Percentiles rank a stretch among this genome's conserved stretches.
These are phyloP conservation scores for Trichomonascus vanleenenianus DNA, from an alignment of 805 yeast species.

Conservation along the genomic window DNA sequence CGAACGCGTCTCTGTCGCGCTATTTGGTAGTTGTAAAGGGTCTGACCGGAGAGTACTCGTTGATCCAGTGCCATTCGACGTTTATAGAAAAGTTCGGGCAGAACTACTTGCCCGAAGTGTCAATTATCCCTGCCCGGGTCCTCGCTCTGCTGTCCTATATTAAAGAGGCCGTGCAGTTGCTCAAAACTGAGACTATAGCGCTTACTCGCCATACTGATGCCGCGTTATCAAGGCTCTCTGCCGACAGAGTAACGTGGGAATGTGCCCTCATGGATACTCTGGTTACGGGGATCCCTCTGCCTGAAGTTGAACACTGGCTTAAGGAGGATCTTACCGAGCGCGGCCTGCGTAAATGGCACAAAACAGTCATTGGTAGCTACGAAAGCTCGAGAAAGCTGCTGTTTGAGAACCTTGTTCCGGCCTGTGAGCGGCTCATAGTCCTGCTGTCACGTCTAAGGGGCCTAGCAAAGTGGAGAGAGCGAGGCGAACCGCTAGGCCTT, in stretches of 20 bases:
- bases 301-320: conserved; percentile 40
- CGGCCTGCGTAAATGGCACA: conserved; percentile 42
- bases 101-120: conserved; percentile 26
- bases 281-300: conserved; percentile 42
- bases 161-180: conserved; percentile 23
- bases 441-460: conserved; percentile 39
- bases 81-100: conserved; percentile 27
- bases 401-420: conserved; percentile 40
- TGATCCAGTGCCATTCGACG: conserved; percentile 11
- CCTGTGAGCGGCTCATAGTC: conserved; percentile 41
- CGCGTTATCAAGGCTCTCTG: conserved; percentile 21
- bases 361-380: conserved; percentile 37
- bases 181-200: conserved; percentile 26
- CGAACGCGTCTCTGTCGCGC: conserved; percentile 6
- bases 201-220: background rate
- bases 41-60: background rate
- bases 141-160: conserved; percentile 29
- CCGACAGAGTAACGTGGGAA: conserved; percentile 26
- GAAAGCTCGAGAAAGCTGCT: conserved; percentile 36
- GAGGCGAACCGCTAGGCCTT: conserved; percentile 18
- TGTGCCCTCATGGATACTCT: conserved; percentile 36
- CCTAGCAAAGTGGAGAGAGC: conserved; percentile 34
- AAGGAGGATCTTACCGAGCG: conserved; percentile 50
- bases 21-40: conserved; percentile 4
- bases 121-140: conserved; percentile 31